Evolutionary conservation across 2,329 filamentous ascomycete species (phyloP).

Genomic region (Blastomyces parvus): DNA sequence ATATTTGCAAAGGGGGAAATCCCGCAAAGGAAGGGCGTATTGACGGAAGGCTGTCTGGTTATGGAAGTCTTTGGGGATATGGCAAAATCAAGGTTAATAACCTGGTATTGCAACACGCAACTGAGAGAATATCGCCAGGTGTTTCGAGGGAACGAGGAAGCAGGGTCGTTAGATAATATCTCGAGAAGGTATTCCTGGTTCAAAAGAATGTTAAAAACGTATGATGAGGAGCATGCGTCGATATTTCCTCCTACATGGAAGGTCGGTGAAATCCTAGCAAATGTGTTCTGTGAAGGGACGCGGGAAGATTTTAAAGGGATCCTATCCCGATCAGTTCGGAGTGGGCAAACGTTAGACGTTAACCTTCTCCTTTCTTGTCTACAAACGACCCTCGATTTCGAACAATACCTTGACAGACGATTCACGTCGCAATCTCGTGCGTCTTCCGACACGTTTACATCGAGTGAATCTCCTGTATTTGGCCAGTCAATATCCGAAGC

Average conservation of each 20-base stretch:
- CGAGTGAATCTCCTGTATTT: conserved; percentile 67
- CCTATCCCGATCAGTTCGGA: conserved; percentile 74
- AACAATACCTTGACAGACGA: conserved; percentile 76
- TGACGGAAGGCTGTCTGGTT: conserved; percentile 82
- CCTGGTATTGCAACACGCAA: conserved; percentile 98
- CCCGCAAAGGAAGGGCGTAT: conserved; percentile 54
- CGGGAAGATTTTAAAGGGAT: conserved; percentile 93
- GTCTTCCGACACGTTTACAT: conserved; percentile 84
- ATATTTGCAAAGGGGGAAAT: conserved; percentile 87
- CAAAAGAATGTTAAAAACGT: conserved; percentile 85
- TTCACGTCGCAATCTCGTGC: conserved; percentile 62
- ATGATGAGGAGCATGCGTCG: conserved; percentile 81
- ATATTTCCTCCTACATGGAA: conserved; percentile 86
- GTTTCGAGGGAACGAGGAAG: conserved; percentile 93
- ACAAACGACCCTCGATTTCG: conserved; percentile 94
- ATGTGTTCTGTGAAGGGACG: conserved; percentile 90
- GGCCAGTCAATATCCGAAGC: conserved; percentile 89
- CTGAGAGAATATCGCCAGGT: conserved; percentile 91
- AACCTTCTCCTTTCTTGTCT: conserved; percentile 79
- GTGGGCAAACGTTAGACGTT: conserved; percentile 74
- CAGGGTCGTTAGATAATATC: conserved; percentile 92
- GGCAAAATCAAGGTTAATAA: conserved; percentile 70
- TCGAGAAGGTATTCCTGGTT: conserved; percentile 94
- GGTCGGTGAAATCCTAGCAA: conserved; percentile 80
- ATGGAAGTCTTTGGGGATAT: conserved; percentile 90